Percentiles rank a stretch among this genome's conserved stretches.
Conservation (phyloP, 1,284 basidiomycete species). For the Peniophora sp. region DNA sequence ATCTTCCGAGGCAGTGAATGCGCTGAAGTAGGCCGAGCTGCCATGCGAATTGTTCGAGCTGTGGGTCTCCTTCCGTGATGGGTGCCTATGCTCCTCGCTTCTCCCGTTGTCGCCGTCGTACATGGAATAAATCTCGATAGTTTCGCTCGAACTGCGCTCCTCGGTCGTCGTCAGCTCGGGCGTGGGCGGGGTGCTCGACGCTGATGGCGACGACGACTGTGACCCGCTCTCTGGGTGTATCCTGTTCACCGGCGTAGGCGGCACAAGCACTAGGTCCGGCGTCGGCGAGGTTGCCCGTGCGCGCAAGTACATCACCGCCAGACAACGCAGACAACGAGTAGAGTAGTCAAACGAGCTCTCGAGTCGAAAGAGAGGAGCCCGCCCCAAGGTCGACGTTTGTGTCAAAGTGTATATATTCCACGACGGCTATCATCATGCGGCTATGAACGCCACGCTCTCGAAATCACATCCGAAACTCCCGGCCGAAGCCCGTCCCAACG, state of each 20-base stretch:
- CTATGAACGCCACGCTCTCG: no score
- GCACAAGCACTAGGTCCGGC: slow-evolving; percentile 11
- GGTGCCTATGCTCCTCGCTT: background rate
- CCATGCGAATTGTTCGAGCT: slow-evolving; percentile 3
- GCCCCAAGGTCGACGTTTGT: background rate
- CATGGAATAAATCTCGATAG: slow-evolving; percentile 17
- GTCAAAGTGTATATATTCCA: no score
- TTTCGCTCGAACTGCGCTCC: slow-evolving; percentile 13
- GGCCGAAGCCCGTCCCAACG: no score
- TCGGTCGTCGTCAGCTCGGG: slow-evolving; percentile 12
- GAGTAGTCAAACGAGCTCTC: background rate
- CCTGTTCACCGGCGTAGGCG: slow-evolving; percentile 8
- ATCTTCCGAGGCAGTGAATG: slow-evolving; percentile 5
- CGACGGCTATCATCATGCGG: no score
- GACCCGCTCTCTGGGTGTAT: background rate
- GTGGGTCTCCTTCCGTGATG: background rate
- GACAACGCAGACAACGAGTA: background rate
- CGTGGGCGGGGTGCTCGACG: slow-evolving; percentile 10
- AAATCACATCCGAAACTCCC: no score
- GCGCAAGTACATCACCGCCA: background rate
- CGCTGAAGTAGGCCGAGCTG: slow-evolving; percentile 10
- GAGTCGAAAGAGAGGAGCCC: background rate
- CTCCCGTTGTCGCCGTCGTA: slow-evolving; percentile 10
- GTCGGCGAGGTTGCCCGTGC: background rate
- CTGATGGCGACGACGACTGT: slow-evolving; percentile 5